A percentile compares a stretch with the other conserved stretches of the same genome.
These are phyloP conservation scores for Zizania palustris DNA, from an alignment of 202 grass and related monocot species.

Conservation along the genomic window DNA sequence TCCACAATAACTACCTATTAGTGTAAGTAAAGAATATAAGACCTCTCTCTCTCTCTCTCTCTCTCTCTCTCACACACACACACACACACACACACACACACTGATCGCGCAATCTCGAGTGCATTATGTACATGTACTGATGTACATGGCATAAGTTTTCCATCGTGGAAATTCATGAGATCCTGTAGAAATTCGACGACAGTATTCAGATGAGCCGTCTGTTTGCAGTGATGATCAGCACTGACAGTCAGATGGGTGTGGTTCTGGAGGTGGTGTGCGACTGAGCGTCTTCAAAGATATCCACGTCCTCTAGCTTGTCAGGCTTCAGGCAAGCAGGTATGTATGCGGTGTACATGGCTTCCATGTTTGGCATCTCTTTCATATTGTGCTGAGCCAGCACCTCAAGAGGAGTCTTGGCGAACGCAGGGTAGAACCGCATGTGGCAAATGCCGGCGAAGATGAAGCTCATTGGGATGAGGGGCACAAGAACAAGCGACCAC, in stretches of 20 bases:
- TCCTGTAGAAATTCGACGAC: constrained; percentile 9
- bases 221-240: background rate
- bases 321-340: constrained; percentile 74
- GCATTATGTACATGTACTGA: constrained; percentile 23
- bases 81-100: constrained; percentile 1
- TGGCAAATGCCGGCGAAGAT: constrained; percentile 62
- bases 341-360: constrained; percentile 61
- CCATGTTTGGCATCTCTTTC: constrained; percentile 76
- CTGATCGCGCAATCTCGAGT: background rate
- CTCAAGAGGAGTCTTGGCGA: constrained; percentile 72
- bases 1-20: constrained; percentile 33
- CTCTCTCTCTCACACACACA: too few species aligned
- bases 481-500: constrained; percentile 40
- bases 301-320: constrained; percentile 75
- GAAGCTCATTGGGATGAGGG: constrained; percentile 55
- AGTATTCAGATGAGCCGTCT: background rate
- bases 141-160: constrained; percentile 34
- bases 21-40: background rate
- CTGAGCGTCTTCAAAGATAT: constrained; percentile 67
- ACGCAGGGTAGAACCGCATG: constrained; percentile 68
- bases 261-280: constrained; percentile 58
- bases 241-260: constrained; percentile 55
- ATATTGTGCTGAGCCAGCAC: constrained; percentile 46
- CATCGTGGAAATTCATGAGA: constrained; percentile 15
- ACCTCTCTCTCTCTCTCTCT: too few species aligned